These are phyloP conservation scores for Apiospora saccharicola DNA, from an alignment of 2,329 filamentous ascomycete genomes.

Conservation along the genomic window DNA sequence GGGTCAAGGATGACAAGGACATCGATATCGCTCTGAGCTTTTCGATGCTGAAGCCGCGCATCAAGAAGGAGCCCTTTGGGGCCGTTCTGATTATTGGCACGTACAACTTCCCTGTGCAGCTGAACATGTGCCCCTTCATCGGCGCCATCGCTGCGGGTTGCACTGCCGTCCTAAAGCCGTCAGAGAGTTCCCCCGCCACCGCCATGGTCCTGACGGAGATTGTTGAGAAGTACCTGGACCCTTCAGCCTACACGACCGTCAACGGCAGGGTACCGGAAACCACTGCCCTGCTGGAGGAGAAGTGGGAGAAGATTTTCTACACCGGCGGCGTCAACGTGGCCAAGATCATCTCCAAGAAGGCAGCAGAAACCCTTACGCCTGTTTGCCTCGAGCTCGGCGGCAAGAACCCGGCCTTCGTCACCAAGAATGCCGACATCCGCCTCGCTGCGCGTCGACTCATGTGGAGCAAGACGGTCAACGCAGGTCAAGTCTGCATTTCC, in stretches of 20 bases:
- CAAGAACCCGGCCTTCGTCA: slow-evolving; percentile 89
- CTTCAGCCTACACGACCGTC: slow-evolving; percentile 76
- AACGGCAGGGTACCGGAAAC: slow-evolving; percentile 86
- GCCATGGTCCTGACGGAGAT: slow-evolving; percentile 84
- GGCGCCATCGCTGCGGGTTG: slow-evolving; percentile 94
- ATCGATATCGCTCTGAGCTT: slow-evolving; percentile 73
- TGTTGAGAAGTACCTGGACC: slow-evolving; percentile 78
- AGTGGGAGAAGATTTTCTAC: slow-evolving; percentile 99
- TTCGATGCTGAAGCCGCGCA: slow-evolving; percentile 73
- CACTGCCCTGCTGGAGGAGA: slow-evolving; percentile 81
- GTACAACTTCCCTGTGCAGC: slow-evolving; percentile 92
- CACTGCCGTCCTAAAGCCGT: slow-evolving; percentile 89
- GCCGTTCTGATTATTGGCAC: slow-evolving; percentile 85
- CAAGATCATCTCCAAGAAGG: slow-evolving; percentile 88
- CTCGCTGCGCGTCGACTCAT: slow-evolving; percentile 84
- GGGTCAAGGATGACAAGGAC: slow-evolving; percentile 82
- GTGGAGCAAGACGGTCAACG: slow-evolving; percentile 88
- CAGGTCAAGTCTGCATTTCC: slow-evolving; percentile 89
- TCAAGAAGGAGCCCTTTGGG: slow-evolving; percentile 89
- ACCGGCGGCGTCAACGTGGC: slow-evolving; percentile 83
- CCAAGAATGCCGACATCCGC: slow-evolving; percentile 79
- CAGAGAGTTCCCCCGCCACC: slow-evolving; percentile 78
- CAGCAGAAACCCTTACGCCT: slow-evolving; percentile 87
- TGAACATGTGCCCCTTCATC: slow-evolving; percentile 79
- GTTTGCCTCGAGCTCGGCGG: slow-evolving; percentile 91